These are phyloP conservation scores for Meyerozyma guilliermondii DNA, from an alignment of 1,139 yeast species.

Conservation along the genomic window DNA sequence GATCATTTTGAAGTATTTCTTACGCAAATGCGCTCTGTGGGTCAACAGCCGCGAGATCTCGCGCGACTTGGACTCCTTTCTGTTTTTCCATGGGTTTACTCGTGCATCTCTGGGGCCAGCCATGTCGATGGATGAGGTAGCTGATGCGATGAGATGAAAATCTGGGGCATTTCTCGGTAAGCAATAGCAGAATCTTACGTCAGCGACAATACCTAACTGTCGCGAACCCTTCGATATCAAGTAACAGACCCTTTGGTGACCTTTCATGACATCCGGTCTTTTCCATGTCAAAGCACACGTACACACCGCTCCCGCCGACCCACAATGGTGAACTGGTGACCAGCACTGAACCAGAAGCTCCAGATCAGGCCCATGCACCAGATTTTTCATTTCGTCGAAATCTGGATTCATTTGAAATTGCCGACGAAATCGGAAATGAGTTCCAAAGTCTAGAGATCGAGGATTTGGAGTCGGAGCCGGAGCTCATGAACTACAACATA, in stretches of 20 bases:
- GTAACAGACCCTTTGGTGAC: background rate
- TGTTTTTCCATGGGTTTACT: slow-evolving; percentile 30
- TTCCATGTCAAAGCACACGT: background rate
- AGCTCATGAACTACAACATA: background rate
- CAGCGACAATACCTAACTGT: background rate
- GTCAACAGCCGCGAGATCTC: slow-evolving; percentile 75
- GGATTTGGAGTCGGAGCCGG: slow-evolving; percentile 1
- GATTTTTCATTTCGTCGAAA: background rate
- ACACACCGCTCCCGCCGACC: background rate
- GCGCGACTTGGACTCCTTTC: slow-evolving; percentile 36
- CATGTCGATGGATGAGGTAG: no score
- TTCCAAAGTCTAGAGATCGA: background rate
- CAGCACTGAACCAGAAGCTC: background rate
- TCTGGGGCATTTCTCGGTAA: background rate
- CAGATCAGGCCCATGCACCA: background rate
- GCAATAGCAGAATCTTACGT: background rate
- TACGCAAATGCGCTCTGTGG: slow-evolving; percentile 80
- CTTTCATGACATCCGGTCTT: background rate
- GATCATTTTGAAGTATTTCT: slow-evolving; percentile 74
- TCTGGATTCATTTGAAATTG: background rate
- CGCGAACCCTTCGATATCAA: background rate
- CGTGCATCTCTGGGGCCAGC: slow-evolving; percentile 6
- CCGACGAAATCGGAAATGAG: background rate
- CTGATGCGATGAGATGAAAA: background rate
- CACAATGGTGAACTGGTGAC: background rate